These are phyloP conservation scores for Cyanodermella asteris DNA, from an alignment of 2,329 filamentous ascomycete species.

Conservation along the genomic window DNA sequence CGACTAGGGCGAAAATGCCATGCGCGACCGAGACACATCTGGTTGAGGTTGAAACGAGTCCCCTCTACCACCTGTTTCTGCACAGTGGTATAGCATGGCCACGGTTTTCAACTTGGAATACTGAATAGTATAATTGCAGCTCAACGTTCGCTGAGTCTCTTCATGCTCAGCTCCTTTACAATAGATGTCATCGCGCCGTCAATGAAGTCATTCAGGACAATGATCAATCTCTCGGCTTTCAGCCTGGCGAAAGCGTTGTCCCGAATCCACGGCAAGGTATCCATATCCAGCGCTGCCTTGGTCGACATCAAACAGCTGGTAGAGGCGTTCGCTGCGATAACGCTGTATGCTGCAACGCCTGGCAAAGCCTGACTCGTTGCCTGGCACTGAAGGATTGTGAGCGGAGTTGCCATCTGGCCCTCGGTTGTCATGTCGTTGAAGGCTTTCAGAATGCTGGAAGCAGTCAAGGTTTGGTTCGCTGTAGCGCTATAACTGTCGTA, in stretches of 20 bases:
- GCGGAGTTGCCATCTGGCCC: slow-evolving; percentile 14
- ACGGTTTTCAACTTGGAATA: too few species aligned
- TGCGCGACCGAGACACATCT: too few species aligned
- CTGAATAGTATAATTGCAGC: too few species aligned
- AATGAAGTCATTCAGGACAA: slow-evolving; percentile 30
- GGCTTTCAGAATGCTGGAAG: slow-evolving; percentile 17
- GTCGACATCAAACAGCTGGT: slow-evolving; percentile 26
- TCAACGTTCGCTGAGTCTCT: slow-evolving; percentile 16
- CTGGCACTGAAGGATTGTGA: slow-evolving; percentile 27
- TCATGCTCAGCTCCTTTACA: slow-evolving; percentile 18
- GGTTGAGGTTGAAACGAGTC: too few species aligned
- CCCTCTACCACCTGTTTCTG: too few species aligned
- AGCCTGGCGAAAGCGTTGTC: slow-evolving; percentile 20
- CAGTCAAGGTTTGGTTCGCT: slow-evolving; percentile 21
- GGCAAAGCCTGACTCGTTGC: slow-evolving; percentile 29
- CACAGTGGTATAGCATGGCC: too few species aligned
- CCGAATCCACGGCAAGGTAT: slow-evolving; percentile 26
- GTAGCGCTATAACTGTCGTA: slow-evolving; percentile 21
- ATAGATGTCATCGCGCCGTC: slow-evolving; percentile 28
- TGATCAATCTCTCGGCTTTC: slow-evolving; percentile 18
- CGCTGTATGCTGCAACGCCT: slow-evolving; percentile 24
- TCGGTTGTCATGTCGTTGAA: slow-evolving; percentile 16
- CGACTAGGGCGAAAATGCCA: too few species aligned
- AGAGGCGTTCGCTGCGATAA: slow-evolving; percentile 21
- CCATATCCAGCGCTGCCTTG: slow-evolving; percentile 26